Conservation (phyloP, 352 stramenopile species). For the Pythium apleroticum region DNA sequence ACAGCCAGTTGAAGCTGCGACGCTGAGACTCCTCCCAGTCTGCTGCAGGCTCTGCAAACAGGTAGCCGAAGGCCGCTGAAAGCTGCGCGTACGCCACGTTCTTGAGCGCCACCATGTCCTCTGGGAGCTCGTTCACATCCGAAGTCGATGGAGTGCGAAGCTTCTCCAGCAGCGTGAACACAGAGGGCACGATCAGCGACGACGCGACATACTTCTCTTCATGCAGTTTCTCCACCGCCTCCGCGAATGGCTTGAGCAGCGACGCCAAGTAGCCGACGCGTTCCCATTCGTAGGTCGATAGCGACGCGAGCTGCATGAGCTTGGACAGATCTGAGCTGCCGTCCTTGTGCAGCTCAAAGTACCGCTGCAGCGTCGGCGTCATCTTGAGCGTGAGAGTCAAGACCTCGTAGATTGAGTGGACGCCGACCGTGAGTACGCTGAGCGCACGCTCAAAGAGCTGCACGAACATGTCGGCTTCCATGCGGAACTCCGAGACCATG, state of each 20-base stretch:
- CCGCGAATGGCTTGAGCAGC: slow-evolving; percentile 67
- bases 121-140: slow-evolving; percentile 34
- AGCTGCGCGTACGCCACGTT: slow-evolving; percentile 56
- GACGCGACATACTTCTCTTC: slow-evolving; percentile 58
- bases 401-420: slow-evolving; percentile 52
- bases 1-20: slow-evolving; percentile 64
- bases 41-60: slow-evolving; percentile 46
- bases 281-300: slow-evolving; percentile 75
- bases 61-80: slow-evolving; percentile 51
- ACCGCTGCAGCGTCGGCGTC: slow-evolving; percentile 57
- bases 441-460: slow-evolving; percentile 45
- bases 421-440: slow-evolving; percentile 38
- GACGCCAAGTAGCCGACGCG: slow-evolving; percentile 56
- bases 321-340: slow-evolving; percentile 64
- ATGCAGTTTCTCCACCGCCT: slow-evolving; percentile 59
- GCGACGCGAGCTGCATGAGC: slow-evolving; percentile 56
- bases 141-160: slow-evolving; percentile 27
- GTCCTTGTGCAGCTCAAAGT: slow-evolving; percentile 65
- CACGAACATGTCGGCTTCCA: slow-evolving; percentile 40
- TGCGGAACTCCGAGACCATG: slow-evolving; percentile 47
- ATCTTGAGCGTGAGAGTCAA: slow-evolving; percentile 47
- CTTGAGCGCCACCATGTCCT: slow-evolving; percentile 67
- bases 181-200: slow-evolving; percentile 66
- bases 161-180: slow-evolving; percentile 70
- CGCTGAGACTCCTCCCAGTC: slow-evolving; percentile 45